A percentile compares a stretch with the other conserved stretches of the same genome.
Conservation (phyloP, 2,329 filamentous ascomycete species). For the Botryotinia narcissicola region DNA sequence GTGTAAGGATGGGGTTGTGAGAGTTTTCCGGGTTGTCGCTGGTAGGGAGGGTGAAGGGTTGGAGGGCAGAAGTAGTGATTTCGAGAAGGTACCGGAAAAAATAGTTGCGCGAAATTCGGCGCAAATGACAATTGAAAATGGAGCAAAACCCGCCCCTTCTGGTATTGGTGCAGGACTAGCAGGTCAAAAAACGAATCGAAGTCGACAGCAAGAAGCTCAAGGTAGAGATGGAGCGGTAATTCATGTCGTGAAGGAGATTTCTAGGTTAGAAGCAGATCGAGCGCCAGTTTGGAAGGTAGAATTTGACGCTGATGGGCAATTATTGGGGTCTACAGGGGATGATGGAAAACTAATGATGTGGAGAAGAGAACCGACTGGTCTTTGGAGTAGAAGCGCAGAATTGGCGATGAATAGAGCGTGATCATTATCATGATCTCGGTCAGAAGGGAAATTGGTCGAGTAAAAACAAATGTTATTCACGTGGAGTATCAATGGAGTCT, state of each 20-base stretch:
- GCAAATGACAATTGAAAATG: constrained; percentile 28
- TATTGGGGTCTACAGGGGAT: constrained; percentile 73
- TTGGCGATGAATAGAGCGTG: constrained; percentile 33
- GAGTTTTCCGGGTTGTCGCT: constrained; percentile 80
- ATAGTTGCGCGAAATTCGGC: constrained; percentile 28
- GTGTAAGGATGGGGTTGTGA: constrained; percentile 84
- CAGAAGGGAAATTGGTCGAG: background rate
- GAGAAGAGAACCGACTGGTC: constrained; percentile 46
- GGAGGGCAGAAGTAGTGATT: constrained; percentile 34
- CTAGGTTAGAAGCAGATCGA: constrained; percentile 64
- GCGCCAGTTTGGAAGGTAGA: constrained; percentile 73
- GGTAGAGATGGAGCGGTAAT: constrained; percentile 63
- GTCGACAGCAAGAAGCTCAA: constrained; percentile 44
- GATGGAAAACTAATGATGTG: constrained; percentile 66
- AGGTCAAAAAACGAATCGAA: constrained; percentile 42
- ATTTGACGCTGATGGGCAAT: constrained; percentile 68
- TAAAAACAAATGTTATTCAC: background rate
- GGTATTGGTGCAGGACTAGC: constrained; percentile 54
- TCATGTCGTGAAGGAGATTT: constrained; percentile 62
- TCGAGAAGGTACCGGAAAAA: constrained; percentile 33
- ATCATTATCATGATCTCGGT: background rate
- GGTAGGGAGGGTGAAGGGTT: constrained; percentile 40
- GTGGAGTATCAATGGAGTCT: background rate
- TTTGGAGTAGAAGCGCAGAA: constrained; percentile 37
- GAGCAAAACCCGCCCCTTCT: constrained; percentile 43